phyloP scores from a whole-genome alignment of 148 eudicot species.

The Oxyria digyna region DNA sequence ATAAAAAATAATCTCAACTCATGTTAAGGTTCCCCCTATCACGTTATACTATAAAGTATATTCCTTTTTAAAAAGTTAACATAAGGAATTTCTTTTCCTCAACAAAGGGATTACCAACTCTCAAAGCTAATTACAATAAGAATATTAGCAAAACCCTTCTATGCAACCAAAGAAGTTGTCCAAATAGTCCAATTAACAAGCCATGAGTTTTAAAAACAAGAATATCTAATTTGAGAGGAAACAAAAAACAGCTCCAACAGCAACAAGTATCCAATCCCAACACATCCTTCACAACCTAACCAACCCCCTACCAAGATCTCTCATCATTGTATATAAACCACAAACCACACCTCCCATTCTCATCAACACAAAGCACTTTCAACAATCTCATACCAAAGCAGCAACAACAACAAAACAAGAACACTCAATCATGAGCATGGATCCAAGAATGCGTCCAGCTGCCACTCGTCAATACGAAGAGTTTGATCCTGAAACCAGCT shows the following conservation, averaged over 20 bases:
- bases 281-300: neutral
- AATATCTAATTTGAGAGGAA: constrained; percentile 2
- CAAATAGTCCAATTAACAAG: constrained; percentile 6
- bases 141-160: constrained; percentile 12
- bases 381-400: constrained; percentile 5
- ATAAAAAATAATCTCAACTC: too few species aligned
- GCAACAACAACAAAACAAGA: neutral
- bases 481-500: constrained; percentile 34
- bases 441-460: constrained; percentile 4
- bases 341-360: neutral
- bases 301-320: neutral
- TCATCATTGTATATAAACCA: constrained; percentile 7
- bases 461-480: constrained; percentile 22
- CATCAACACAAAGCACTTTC: constrained; percentile 3
- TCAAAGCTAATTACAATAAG: constrained; percentile 9
- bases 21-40: neutral
- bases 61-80: neutral
- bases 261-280: neutral
- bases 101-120: constrained; percentile 20
- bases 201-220: neutral
- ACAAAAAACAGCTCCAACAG: constrained; percentile 2
- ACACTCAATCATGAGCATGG: constrained; percentile 5
- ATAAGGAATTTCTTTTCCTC: constrained; percentile 25
- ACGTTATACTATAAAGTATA: neutral
- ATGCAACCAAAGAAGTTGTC: neutral